Percentiles rank a stretch among this genome's conserved stretches.
Conservation (phyloP, 208 protist genomes). For the Blastocrithidia nonstop region DNA sequence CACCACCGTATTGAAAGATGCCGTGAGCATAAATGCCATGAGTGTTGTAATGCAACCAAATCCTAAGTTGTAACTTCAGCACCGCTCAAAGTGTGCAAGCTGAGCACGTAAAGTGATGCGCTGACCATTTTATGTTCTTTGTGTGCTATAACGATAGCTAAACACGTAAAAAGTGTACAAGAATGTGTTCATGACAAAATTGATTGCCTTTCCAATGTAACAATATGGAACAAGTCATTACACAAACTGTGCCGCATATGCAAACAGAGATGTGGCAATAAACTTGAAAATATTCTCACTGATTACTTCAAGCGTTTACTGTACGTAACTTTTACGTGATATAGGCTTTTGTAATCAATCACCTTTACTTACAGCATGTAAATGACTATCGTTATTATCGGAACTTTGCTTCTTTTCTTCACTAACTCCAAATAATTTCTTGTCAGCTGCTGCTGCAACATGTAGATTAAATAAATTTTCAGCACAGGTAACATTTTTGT, state of each 20-base stretch:
- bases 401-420: too few species aligned
- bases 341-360: too few species aligned
- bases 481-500: too few species aligned
- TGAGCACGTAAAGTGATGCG: slow-evolving; percentile 9
- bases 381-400: not conserved
- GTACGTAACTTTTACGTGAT: too few species aligned
- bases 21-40: slow-evolving; percentile 14
- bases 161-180: slow-evolving; percentile 67
- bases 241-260: slow-evolving; percentile 7
- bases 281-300: slow-evolving; percentile 42
- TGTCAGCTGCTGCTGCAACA: too few species aligned
- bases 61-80: slow-evolving; percentile 44
- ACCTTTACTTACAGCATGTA: too few species aligned
- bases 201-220: slow-evolving; percentile 5
- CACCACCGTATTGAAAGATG: slow-evolving; percentile 10
- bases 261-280: slow-evolving; percentile 30
- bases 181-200: slow-evolving; percentile 28
- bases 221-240: not conserved
- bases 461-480: too few species aligned
- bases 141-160: slow-evolving; percentile 36
- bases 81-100: slow-evolving; percentile 34
- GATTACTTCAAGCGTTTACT: slow-evolving; percentile 14
- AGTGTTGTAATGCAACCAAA: slow-evolving; percentile 26
- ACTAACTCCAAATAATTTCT: too few species aligned
- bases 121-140: slow-evolving; percentile 5